These are phyloP conservation scores for Quercus lobata DNA, from an alignment of 331 rosid species.

Conservation along the genomic window DNA sequence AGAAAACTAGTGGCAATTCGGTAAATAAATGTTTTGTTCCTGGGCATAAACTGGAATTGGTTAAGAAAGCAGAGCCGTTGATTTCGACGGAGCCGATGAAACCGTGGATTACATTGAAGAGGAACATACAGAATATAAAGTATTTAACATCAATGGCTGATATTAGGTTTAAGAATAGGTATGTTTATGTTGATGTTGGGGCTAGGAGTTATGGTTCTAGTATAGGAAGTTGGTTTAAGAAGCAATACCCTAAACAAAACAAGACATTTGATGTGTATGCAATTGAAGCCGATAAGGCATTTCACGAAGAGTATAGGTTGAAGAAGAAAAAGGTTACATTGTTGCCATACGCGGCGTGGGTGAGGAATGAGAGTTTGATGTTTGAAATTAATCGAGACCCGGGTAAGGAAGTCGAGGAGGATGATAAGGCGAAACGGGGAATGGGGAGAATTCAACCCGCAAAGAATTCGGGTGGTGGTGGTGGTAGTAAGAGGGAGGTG, in stretches of 20 bases:
- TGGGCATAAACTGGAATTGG: constrained; percentile 64
- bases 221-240: constrained; percentile 95
- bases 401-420: constrained; percentile 56
- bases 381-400: constrained; percentile 83
- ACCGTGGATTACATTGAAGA: constrained; percentile 92
- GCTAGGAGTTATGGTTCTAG: constrained; percentile 97
- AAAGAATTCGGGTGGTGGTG: constrained; percentile 26
- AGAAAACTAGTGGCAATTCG: constrained; percentile 24
- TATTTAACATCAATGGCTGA: constrained; percentile 81
- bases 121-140: constrained; percentile 67
- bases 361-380: constrained; percentile 74
- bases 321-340: constrained; percentile 75
- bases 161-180: constrained; percentile 80
- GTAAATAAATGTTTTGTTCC: constrained; percentile 65
- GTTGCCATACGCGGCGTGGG: constrained; percentile 97
- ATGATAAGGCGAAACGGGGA: constrained; percentile 66
- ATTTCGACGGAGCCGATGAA: constrained; percentile 77
- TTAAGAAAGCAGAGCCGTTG: constrained; percentile 73
- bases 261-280: constrained; percentile 88
- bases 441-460: constrained; percentile 93
- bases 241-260: constrained; percentile 96
- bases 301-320: constrained; percentile 71
- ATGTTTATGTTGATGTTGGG: constrained; percentile 94
- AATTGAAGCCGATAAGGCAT: constrained; percentile 83
- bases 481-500: constrained; percentile 53